Conservation (phyloP, 2,329 filamentous ascomycete species). For the Corynespora cassiicola region DNA sequence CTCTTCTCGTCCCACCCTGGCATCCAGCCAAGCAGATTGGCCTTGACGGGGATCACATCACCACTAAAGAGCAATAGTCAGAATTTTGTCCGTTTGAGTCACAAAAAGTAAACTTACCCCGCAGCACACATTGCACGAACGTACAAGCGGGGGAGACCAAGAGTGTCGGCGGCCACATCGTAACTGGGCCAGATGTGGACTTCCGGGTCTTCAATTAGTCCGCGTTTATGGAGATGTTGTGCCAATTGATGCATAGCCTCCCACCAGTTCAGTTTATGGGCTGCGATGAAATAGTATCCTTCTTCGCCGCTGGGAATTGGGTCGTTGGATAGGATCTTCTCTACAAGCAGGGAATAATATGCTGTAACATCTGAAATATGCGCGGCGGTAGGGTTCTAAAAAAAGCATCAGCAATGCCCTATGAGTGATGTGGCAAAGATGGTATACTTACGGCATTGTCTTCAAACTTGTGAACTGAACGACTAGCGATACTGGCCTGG, state of each 20-base stretch:
- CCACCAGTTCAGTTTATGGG: constrained; percentile 10
- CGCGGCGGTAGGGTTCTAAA: constrained; percentile 7
- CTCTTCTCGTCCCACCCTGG: constrained; percentile 18
- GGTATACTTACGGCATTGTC: constrained; percentile 35
- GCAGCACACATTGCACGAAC: constrained; percentile 9
- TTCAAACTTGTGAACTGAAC: constrained; percentile 42
- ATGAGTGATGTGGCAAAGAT: background rate
- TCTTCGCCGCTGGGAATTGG: constrained; percentile 8
- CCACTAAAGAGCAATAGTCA: constrained; percentile 8
- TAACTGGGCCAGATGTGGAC: constrained; percentile 14
- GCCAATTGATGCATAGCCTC: constrained; percentile 11
- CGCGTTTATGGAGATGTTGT: constrained; percentile 10
- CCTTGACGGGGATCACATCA: constrained; percentile 14
- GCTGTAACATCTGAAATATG: constrained; percentile 15
- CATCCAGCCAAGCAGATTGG: constrained; percentile 14
- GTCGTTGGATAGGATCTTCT: constrained; percentile 8
- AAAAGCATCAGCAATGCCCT: no score
- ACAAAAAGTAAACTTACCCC: constrained; percentile 6
- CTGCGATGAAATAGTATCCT: constrained; percentile 15
- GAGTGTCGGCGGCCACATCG: constrained; percentile 9
- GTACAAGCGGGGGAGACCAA: constrained; percentile 7
- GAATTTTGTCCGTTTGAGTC: background rate
- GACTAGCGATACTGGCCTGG: constrained; percentile 34
- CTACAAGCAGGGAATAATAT: constrained; percentile 9
- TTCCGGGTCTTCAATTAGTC: constrained; percentile 8